phyloP scores from a whole-genome alignment of 352 stramenopile species.

The Phytopythium helicoides region DNA sequence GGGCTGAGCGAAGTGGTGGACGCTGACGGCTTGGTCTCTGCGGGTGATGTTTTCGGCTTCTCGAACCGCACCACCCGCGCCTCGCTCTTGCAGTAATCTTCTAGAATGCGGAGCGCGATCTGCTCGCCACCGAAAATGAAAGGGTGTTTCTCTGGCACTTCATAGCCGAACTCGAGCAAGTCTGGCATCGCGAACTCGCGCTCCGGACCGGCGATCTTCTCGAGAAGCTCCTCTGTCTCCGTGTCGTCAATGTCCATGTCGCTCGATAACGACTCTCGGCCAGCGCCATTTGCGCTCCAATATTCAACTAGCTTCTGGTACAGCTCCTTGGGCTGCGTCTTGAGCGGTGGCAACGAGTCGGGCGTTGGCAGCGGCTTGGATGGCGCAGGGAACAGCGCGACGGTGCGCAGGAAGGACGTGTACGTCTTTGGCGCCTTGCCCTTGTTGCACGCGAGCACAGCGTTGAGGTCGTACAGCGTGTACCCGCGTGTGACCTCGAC shows the following conservation, averaged over 20 bases:
- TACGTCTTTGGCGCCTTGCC: slow-evolving; percentile 73
- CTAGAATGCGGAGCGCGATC: slow-evolving; percentile 63
- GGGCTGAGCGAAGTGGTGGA: slow-evolving; percentile 96
- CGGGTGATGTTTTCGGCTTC: slow-evolving; percentile 96
- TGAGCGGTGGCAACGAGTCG: slow-evolving; percentile 38
- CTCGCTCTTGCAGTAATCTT: slow-evolving; percentile 73
- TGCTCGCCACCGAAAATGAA: slow-evolving; percentile 77
- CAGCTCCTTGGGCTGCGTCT: slow-evolving; percentile 45
- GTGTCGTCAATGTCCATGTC: slow-evolving; percentile 11
- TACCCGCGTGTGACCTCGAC: slow-evolving; percentile 67
- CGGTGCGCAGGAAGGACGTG: slow-evolving; percentile 57
- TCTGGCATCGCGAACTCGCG: slow-evolving; percentile 66
- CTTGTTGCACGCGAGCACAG: slow-evolving; percentile 51
- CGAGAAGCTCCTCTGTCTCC: slow-evolving; percentile 23
- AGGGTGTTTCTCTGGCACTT: slow-evolving; percentile 43
- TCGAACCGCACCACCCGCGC: slow-evolving; percentile 93
- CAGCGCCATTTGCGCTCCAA: slow-evolving; percentile 14
- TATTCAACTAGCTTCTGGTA: slow-evolving; percentile 66
- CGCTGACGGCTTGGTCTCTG: slow-evolving; percentile 77
- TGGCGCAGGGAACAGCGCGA: slow-evolving; percentile 53
- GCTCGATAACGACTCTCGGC: slow-evolving; percentile 6
- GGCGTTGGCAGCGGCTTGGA: slow-evolving; percentile 42
- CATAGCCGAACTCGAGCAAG: slow-evolving; percentile 64
- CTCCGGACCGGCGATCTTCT: slow-evolving; percentile 51
- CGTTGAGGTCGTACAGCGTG: slow-evolving; percentile 73